Evolutionary conservation across 192 early-diverging fungal genomes (phyloP).

Genomic region (Coemansia sp.): DNA sequence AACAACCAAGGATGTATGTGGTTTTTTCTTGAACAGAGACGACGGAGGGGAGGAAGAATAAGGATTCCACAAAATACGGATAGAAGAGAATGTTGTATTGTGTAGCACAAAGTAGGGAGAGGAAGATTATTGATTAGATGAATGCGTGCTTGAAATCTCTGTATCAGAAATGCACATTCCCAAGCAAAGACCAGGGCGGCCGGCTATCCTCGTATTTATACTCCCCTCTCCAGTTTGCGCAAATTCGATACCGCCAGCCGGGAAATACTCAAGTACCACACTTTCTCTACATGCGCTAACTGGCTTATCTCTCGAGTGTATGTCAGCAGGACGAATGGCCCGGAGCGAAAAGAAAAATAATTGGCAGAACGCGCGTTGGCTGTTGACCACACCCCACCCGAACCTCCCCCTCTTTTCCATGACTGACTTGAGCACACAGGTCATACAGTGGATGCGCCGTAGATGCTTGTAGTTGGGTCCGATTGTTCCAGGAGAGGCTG

Average conservation of each 20-base stretch:
- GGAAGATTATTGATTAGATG: neutral
- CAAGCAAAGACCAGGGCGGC: too few species aligned
- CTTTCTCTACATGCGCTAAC: neutral
- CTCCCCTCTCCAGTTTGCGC: neutral
- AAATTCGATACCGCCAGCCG: neutral
- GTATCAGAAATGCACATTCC: neutral
- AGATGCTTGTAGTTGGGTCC: neutral
- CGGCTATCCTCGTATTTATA: neutral
- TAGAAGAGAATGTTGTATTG: constrained; percentile 1
- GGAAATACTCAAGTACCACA: neutral
- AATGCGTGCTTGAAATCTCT: neutral
- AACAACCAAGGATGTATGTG: neutral
- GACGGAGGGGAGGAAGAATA: neutral
- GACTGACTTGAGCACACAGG: neutral
- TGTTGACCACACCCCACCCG: neutral
- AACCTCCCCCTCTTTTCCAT: neutral
- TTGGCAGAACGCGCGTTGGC: neutral
- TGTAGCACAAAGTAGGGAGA: neutral
- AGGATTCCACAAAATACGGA: neutral
- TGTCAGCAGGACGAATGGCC: neutral
- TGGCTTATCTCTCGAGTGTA: neutral
- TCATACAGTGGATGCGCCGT: neutral
- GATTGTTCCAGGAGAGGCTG: constrained; percentile 1
- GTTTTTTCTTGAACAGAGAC: neutral
- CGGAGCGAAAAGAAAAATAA: neutral